Percentiles rank a stretch among this genome's conserved stretches.
Evolutionary conservation across 805 yeast genomes (phyloP).

Genomic region (Vanderwaltozyma polyspora): DNA sequence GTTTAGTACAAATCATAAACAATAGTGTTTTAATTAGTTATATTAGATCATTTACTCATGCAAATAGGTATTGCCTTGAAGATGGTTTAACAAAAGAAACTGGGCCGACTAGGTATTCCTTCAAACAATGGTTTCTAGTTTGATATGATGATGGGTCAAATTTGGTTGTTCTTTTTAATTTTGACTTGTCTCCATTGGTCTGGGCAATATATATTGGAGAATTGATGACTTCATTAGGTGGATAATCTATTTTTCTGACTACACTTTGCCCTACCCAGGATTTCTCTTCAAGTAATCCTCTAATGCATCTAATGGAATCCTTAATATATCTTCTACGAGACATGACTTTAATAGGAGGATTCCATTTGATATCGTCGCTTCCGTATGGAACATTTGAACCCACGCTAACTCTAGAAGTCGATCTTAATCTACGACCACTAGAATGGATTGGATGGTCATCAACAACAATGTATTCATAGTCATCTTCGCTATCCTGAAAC

Average conservation of each 20-base stretch:
- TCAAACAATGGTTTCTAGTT: constrained; percentile 20
- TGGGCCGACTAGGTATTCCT: constrained; percentile 22
- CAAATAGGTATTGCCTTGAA: background rate
- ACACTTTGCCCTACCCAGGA: constrained; percentile 41
- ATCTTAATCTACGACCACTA: background rate
- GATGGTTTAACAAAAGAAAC: constrained; percentile 15
- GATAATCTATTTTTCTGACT: constrained; percentile 23
- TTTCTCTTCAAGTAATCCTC: constrained; percentile 40
- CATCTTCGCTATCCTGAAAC: constrained; percentile 18
- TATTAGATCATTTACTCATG: too few species aligned
- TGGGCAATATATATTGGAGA: constrained; percentile 11
- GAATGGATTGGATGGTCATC: background rate
- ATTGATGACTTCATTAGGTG: constrained; percentile 17
- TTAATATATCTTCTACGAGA: constrained; percentile 34
- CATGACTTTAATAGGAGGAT: constrained; percentile 31
- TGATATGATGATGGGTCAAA: background rate
- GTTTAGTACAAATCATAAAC: too few species aligned
- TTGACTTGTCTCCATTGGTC: background rate
- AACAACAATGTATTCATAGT: constrained; percentile 9
- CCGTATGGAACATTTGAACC: constrained; percentile 15
- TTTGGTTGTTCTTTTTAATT: background rate
- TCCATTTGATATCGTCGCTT: constrained; percentile 35
- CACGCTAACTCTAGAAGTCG: constrained; percentile 5
- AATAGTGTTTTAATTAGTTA: too few species aligned
- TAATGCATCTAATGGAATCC: constrained; percentile 47